Base-by-base conservation (phyloP, 108 stramenopile species). In the Cyclostephanos tholiformis region DNA sequence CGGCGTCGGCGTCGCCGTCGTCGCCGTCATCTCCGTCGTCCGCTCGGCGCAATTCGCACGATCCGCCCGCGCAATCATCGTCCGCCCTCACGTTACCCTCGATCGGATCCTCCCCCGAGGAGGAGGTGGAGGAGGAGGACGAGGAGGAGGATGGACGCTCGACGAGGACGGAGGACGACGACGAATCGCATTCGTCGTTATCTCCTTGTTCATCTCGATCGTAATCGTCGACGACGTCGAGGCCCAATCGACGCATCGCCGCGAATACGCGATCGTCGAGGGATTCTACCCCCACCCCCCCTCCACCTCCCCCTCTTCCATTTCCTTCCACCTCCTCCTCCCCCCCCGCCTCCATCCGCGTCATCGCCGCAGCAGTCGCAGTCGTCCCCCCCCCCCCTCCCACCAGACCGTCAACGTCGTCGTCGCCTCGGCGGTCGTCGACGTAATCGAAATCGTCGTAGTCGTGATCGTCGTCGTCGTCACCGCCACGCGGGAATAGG, bases 211-310 rank as follows among this genome's bases (percentile, higher is more conserved):
- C 10, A 25, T 23, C 41, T 5, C 67, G 51, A 59, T 25, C 46
- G 84, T 65, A 30, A 66, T 48, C 43, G 61, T 60, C 71, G 44
- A 53, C 60, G 25, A 36, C 71, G 17, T 48, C 65, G 35, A 95
- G 51, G 0, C 93, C 93, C 14, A 91, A 74, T 71, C 89, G 89
- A 35, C 79, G 58, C 93, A 95, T 95, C 23, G 91, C 93, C 9
- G 84, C 81, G 20, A 77, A 72, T 29, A 95, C 91, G 55, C 90
- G 90, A 56, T 92, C 91, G 68, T 95, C 91, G 36, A 95, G 67
- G 12, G 76, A 79, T 22, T 59, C 35, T n/a, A n/a, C n/a, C n/a
- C n/a, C n/a, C n/a, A n/a, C n/a, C n/a, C n/a, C n/a, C n/a, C n/a
- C n/a, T n/a, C n/a, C n/a, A n/a, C n/a, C n/a, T n/a, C n/a, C n/a